phyloP scores from a whole-genome alignment of 176 grass and related monocot species.

The Lolium multiflorum region DNA sequence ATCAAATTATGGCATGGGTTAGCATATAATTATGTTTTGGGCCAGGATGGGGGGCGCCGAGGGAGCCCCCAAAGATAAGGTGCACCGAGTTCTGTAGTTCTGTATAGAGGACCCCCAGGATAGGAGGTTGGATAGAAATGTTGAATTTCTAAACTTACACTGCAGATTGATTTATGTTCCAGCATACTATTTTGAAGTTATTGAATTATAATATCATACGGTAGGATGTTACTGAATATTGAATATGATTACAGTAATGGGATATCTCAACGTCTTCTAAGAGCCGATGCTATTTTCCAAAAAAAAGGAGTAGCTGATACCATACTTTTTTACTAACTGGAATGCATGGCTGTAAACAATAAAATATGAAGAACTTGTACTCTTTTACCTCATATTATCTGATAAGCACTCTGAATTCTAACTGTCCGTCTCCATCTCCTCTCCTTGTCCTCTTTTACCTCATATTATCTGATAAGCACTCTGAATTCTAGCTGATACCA shows the following conservation, averaged over 20 bases:
- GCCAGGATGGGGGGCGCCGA: background rate
- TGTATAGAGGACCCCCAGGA: background rate
- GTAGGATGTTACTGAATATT: background rate
- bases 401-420: constrained; percentile 10
- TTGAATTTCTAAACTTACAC: background rate
- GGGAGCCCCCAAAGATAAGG: background rate
- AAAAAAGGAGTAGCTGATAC: background rate
- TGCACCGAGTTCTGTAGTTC: background rate
- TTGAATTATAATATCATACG: background rate
- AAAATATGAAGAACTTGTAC: background rate
- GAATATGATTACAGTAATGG: background rate
- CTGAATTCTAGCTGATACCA: background rate
- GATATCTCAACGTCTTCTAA: background rate
- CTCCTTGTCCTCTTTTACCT: too few relatives aligned
- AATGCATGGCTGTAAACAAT: background rate
- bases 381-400: background rate
- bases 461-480: constrained; percentile 6
- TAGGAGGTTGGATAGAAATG: background rate
- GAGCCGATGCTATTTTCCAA: too few relatives aligned
- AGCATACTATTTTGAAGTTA: constrained; percentile 15
- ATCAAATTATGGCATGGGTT: background rate
- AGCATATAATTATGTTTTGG: background rate
- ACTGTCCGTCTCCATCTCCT: too few relatives aligned
- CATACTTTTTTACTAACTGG: background rate
- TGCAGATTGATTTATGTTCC: background rate